A percentile compares a stretch with the other conserved stretches of the same genome.
Evolutionary conservation across 2,329 filamentous ascomycete genomes (phyloP).

Genomic region (Apiospora hydei): DNA sequence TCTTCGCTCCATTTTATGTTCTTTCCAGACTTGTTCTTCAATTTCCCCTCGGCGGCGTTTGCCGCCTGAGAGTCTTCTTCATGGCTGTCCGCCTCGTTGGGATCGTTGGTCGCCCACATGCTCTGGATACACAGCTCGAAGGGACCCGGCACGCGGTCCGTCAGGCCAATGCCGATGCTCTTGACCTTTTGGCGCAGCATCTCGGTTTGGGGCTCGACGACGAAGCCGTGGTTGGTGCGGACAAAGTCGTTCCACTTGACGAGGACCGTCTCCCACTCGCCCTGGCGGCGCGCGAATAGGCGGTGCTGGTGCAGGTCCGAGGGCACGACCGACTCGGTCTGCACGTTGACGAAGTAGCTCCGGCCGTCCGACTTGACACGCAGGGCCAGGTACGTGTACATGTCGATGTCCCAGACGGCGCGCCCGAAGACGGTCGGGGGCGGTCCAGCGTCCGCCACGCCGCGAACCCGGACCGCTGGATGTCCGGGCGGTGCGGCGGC

Average conservation of each 20-base stretch:
- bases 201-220: conserved; percentile 91
- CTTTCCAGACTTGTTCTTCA: conserved; percentile 52
- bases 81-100: conserved; percentile 44
- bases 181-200: conserved; percentile 86
- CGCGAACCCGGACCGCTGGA: conserved; percentile 85
- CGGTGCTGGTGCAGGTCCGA: conserved; percentile 97
- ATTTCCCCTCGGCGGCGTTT: conserved; percentile 38
- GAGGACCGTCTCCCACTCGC: conserved; percentile 94
- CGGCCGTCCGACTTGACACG: conserved; percentile 90
- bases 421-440: conserved; percentile 84
- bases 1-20: conserved; percentile 50
- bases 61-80: conserved; percentile 34
- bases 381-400: conserved; percentile 86
- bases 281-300: conserved; percentile 78
- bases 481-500: conserved; percentile 74
- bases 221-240: conserved; percentile 88
- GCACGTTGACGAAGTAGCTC: conserved; percentile 93
- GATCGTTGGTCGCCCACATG: conserved; percentile 88
- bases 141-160: conserved; percentile 85
- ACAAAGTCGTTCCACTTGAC: conserved; percentile 94
- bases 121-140: conserved; percentile 87
- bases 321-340: conserved; percentile 91
- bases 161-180: conserved; percentile 86
- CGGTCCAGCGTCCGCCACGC: conserved; percentile 87
- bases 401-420: conserved; percentile 86